Evolutionary conservation across 345 rosid genomes (phyloP).

Genomic region (Populus tremula): DNA sequence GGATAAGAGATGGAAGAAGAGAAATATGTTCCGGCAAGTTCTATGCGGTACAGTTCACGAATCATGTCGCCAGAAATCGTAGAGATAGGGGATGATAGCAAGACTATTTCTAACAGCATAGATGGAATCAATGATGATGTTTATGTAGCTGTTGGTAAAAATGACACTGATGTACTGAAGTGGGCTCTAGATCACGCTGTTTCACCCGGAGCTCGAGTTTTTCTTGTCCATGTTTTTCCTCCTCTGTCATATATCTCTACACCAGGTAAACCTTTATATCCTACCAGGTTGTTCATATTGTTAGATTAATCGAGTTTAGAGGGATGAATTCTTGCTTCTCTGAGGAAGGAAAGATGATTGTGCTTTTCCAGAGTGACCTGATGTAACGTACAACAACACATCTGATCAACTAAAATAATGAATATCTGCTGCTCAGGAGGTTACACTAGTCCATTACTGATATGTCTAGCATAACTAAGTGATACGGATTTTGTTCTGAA

Average conservation of each 20-base stretch:
- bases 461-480: neutral
- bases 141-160: slow-evolving; percentile 64
- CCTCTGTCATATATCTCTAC: slow-evolving; percentile 51
- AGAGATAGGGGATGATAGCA: slow-evolving; percentile 58
- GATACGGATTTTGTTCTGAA: neutral
- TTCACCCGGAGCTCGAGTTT: slow-evolving; percentile 42
- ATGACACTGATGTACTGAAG: slow-evolving; percentile 50
- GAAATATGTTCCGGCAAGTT: slow-evolving; percentile 7
- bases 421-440: neutral
- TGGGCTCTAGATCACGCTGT: slow-evolving; percentile 57
- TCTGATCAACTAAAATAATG: neutral
- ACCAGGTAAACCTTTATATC: slow-evolving; percentile 37
- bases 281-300: neutral
- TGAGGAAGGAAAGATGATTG: neutral
- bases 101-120: slow-evolving; percentile 19
- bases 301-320: neutral
- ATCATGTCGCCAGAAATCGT: slow-evolving; percentile 55
- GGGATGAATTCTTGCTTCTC: neutral
- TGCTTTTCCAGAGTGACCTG: neutral
- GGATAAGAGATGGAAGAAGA: slow-evolving; percentile 22
- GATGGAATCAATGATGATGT: slow-evolving; percentile 34
- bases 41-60: slow-evolving; percentile 22
- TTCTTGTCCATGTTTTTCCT: slow-evolving; percentile 57
- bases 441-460: neutral
- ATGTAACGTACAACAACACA: neutral